phyloP scores from a whole-genome alignment of 139 green algal species.

The Auxenochlorella pyrenoidosa region DNA sequence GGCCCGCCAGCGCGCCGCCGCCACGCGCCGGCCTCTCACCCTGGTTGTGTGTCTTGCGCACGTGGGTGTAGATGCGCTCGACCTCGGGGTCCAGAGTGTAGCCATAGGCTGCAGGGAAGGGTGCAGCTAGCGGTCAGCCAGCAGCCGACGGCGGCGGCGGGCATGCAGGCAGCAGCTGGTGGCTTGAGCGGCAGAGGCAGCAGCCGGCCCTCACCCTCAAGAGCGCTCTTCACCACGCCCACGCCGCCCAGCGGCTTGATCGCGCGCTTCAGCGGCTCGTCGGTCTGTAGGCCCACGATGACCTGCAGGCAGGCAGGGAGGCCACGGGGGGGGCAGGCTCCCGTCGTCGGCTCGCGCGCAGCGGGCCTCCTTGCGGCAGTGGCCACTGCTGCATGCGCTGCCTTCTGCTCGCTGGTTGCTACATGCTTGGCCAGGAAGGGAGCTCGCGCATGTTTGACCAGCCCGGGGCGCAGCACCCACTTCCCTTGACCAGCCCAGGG shows the following conservation, averaged over 20 bases:
- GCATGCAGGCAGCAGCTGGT: too few species aligned
- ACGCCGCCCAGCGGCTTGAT: slow-evolving; percentile 83
- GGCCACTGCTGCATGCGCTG: too few species aligned
- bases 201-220: slow-evolving; percentile 37
- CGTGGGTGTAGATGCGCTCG: slow-evolving; percentile 53
- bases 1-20: too few species aligned
- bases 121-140: too few species aligned
- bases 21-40: not conserved
- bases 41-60: slow-evolving; percentile 83
- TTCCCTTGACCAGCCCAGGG: slow-evolving; percentile 1
- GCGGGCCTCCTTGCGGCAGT: too few species aligned
- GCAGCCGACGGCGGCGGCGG: too few species aligned
- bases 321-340: not conserved
- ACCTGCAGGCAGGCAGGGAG: slow-evolving; percentile 30
- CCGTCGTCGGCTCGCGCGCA: not conserved
- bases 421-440: not conserved
- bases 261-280: slow-evolving; percentile 73
- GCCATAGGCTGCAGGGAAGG: slow-evolving; percentile 58
- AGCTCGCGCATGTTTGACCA: not conserved
- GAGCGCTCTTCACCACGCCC: slow-evolving; percentile 74
- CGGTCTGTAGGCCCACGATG: slow-evolving; percentile 74
- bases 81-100: slow-evolving; percentile 47
- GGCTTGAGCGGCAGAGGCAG: not conserved
- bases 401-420: too few species aligned
- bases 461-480: not conserved